A percentile compares a stretch with the other conserved stretches of the same genome.
These are phyloP conservation scores for Mucor irregularis DNA, from an alignment of 371 early-diverging fungal species.

Conservation along the genomic window DNA sequence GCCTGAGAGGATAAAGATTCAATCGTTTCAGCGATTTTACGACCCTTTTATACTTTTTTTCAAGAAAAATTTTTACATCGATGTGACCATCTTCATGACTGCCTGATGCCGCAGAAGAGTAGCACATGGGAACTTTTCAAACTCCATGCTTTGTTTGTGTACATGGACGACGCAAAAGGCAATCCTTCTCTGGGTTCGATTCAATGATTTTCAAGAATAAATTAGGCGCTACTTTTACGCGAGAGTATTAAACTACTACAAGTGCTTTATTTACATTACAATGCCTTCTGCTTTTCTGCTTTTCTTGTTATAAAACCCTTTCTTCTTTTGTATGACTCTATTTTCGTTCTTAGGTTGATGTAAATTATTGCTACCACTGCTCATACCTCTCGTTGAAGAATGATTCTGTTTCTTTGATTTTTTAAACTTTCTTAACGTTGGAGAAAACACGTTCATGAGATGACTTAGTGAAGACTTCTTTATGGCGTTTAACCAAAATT, in stretches of 20 bases:
- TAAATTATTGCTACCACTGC: neutral
- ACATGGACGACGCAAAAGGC: no score
- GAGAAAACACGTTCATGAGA: neutral
- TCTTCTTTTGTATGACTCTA: constrained; percentile 8
- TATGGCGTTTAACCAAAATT: neutral
- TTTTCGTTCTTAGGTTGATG: neutral
- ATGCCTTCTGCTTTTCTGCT: constrained; percentile 2
- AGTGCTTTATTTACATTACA: neutral
- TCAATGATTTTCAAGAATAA: no score
- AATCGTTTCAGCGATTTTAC: constrained; percentile 16
- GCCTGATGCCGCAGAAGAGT: no score
- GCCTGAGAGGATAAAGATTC: constrained; percentile 66
- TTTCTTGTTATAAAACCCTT: constrained; percentile 4
- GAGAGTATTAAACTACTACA: neutral
- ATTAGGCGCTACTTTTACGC: no score
- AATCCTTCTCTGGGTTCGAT: no score
- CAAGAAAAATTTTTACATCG: neutral
- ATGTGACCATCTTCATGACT: neutral
- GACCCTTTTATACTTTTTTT: constrained; percentile 36
- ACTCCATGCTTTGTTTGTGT: no score
- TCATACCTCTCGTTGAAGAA: no score
- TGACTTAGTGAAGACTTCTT: constrained; percentile 10
- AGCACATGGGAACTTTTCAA: no score
- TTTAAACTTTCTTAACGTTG: no score
- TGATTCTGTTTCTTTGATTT: neutral